Evolutionary conservation across 2,329 filamentous ascomycete species (phyloP), one percentile per base, ranked within the genome.

Genomic region (Diplodia corticola): DNA sequence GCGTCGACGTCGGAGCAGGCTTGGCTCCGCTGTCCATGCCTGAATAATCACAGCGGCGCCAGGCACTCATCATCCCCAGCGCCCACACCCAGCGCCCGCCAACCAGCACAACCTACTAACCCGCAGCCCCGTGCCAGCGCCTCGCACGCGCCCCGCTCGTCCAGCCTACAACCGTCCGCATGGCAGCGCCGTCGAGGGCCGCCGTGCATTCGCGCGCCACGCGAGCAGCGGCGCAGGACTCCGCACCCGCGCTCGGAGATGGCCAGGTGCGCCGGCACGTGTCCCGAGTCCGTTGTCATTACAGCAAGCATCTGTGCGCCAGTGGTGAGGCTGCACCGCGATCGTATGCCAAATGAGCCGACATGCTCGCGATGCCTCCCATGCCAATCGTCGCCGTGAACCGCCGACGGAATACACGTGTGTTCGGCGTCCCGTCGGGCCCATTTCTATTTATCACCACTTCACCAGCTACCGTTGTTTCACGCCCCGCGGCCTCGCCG

Each of bases 1-100:
- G 61, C 46, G 63, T 65, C 50, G 49, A 54, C 24, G 50, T 65
- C 37, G 51, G 57, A 49, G 40, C 40, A 61, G 57, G 37, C 57
- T 61, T 61, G 44, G 57, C 57, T 59, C 26, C 57, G 40, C 40
- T 61, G 26, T 20, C 20, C 15, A 30, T 48, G 57, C 57, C 57
- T 61, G 57, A 61, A 61, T 61, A 61, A 61, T 61, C 57, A 48
- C 44, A 48, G 40, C 15, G 12, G 35, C n/a, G 33, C 53, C 33
- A 57, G 51, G 28, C 51, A 35, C n/a, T 37, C 50, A 30, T 20
- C 30, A 20, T 6, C 26, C 26, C 26, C 50, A 28, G 51, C 26
- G 15, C 50, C 50, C 17, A 33, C 26, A 4, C 17, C 49, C 26
- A 35, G 50, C 17, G 22, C 28, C 33, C 30, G 20, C 53, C 53